Conservation (phyloP, 2,329 filamentous ascomycete genomes). For the Clathrospora elynae region DNA sequence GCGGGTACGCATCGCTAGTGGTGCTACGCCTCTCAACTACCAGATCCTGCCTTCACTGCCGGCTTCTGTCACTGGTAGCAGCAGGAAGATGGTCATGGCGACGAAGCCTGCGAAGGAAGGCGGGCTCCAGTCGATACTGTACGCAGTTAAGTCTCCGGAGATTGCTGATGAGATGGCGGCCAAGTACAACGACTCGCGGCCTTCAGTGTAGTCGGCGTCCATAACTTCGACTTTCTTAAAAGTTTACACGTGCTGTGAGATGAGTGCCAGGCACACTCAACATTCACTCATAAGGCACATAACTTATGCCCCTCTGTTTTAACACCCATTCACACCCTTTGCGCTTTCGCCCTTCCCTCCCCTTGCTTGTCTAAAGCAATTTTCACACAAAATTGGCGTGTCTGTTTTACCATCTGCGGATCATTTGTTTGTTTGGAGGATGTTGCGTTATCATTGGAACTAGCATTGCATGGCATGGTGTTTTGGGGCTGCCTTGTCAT, state of each 20-base stretch:
- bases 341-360: neutral
- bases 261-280: neutral
- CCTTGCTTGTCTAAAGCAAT: constrained; percentile 6
- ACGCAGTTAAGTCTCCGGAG: constrained; percentile 37
- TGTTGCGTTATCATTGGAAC: constrained; percentile 9
- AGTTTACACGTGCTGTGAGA: neutral
- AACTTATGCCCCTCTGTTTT: neutral
- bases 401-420: constrained; percentile 8
- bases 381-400: constrained; percentile 20
- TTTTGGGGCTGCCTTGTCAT: too few species aligned
- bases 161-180: constrained; percentile 38
- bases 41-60: constrained; percentile 35
- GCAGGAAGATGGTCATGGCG: constrained; percentile 39
- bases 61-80: constrained; percentile 29
- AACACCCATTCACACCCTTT: neutral
- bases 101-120: constrained; percentile 33
- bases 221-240: neutral
- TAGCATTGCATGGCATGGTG: constrained; percentile 26
- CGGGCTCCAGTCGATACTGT: constrained; percentile 27
- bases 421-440: constrained; percentile 8
- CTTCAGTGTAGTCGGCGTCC: constrained; percentile 17
- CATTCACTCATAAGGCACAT: neutral
- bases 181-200: constrained; percentile 37
- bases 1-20: constrained; percentile 42
- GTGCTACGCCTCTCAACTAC: constrained; percentile 42